These are phyloP conservation scores for Odontarrhena argentea DNA, from an alignment of 345 rosid species.

Conservation along the genomic window DNA sequence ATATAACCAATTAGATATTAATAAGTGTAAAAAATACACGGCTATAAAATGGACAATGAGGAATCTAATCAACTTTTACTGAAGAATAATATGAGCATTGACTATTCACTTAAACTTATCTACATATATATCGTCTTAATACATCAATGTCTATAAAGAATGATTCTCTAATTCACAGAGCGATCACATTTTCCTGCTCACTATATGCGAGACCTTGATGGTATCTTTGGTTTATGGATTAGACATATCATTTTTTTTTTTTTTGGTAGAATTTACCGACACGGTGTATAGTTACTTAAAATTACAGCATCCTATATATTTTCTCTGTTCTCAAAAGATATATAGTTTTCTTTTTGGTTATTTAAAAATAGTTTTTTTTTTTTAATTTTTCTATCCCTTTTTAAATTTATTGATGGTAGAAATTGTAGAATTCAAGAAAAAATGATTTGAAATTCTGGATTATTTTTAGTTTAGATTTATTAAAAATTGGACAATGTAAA, in stretches of 20 bases:
- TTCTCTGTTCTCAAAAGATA: too few species aligned
- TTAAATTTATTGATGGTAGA: too few species aligned
- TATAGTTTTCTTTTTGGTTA: too few species aligned
- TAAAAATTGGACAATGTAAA: too few species aligned
- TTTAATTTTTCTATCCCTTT: background rate
- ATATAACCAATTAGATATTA: background rate
- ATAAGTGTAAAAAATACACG: slow-evolving; percentile 13
- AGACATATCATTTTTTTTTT: background rate
- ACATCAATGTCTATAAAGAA: slow-evolving; percentile 25
- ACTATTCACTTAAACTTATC: slow-evolving; percentile 1
- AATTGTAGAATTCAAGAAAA: too few species aligned
- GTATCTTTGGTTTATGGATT: slow-evolving; percentile 22
- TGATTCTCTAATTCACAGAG: slow-evolving; percentile 29
- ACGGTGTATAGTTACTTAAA: background rate
- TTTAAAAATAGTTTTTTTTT: background rate
- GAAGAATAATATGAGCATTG: slow-evolving; percentile 19
- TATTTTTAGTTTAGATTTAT: too few species aligned
- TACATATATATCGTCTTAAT: slow-evolving; percentile 1
- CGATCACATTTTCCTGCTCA: slow-evolving; percentile 15
- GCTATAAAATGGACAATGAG: slow-evolving; percentile 26
- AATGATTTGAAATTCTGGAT: too few species aligned
- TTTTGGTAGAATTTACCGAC: slow-evolving; percentile 2
- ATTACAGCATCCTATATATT: background rate
- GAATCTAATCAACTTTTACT: slow-evolving; percentile 12
- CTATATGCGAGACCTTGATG: slow-evolving; percentile 31